These are phyloP conservation scores for Pseudogymnoascus sp. DNA, from an alignment of 2,329 filamentous ascomycete species.

Conservation along the genomic window DNA sequence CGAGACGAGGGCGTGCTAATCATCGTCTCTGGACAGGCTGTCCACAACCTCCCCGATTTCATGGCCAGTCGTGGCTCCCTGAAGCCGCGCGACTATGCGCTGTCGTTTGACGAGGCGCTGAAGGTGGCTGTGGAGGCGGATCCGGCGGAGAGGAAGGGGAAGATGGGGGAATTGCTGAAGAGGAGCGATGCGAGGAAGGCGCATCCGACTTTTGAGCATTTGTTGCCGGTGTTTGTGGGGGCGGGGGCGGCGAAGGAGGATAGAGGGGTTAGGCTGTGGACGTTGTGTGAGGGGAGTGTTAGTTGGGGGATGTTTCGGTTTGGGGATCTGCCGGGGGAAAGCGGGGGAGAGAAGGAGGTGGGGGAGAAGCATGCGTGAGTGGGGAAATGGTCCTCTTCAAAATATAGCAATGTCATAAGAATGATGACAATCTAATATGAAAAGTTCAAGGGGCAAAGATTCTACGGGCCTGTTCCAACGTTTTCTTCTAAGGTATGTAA, in stretches of 20 bases:
- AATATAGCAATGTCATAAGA: conserved; percentile 58
- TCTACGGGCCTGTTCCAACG: neutral
- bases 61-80: conserved; percentile 38
- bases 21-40: conserved; percentile 67
- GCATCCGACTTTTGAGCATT: conserved; percentile 58
- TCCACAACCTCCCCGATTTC: conserved; percentile 59
- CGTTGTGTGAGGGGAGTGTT: conserved; percentile 42
- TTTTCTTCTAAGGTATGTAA: neutral
- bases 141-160: conserved; percentile 35
- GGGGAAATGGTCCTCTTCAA: neutral
- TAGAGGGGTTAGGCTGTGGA: conserved; percentile 37
- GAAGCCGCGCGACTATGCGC: conserved; percentile 47
- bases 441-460: neutral
- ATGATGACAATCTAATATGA: conserved; percentile 42
- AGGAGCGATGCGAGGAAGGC: conserved; percentile 50
- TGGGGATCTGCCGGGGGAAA: conserved; percentile 15
- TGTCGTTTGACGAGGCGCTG: conserved; percentile 52
- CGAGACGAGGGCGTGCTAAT: conserved; percentile 62
- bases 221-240: conserved; percentile 52
- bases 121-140: conserved; percentile 43
- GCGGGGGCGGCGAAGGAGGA: conserved; percentile 48
- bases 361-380: neutral
- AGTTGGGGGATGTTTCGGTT: conserved; percentile 50
- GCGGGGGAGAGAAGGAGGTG: neutral
- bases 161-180: conserved; percentile 39